Percentiles rank a stretch among this genome's conserved stretches.
These are phyloP conservation scores for Annona cherimola DNA, from an alignment of 164 flowering plant genomes.

Conservation along the genomic window DNA sequence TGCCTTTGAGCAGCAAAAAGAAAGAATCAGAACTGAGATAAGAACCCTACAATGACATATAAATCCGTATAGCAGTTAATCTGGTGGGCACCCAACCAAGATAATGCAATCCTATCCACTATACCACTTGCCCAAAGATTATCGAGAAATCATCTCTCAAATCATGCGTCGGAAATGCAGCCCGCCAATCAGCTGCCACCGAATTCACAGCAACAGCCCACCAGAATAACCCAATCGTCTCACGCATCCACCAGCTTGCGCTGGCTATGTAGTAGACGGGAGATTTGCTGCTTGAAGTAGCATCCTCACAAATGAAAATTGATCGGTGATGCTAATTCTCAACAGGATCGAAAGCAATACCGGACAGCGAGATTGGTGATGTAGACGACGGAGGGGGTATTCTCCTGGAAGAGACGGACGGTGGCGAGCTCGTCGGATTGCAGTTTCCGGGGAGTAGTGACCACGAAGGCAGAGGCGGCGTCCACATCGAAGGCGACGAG, in stretches of 20 bases:
- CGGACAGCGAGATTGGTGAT: conserved; percentile 88
- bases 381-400: conserved; percentile 93
- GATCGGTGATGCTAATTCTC: not conserved
- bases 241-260: not conserved
- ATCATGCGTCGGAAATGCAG: too few species aligned
- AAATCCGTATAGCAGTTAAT: not conserved
- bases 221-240: not conserved
- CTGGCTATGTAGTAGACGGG: not conserved
- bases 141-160: too few species aligned
- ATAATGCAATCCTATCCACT: not conserved
- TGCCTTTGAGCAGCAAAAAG: conserved; percentile 44
- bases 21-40: not conserved
- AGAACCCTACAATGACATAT: not conserved
- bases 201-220: not conserved
- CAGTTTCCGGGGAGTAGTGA: conserved; percentile 62
- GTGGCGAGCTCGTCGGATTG: conserved; percentile 96
- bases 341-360: conserved; percentile 20
- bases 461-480: conserved; percentile 71
- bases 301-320: not conserved
- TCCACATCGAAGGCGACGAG: conserved; percentile 52
- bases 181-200: too few species aligned
- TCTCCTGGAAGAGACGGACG: conserved; percentile 83
- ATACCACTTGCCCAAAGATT: too few species aligned
- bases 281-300: not conserved
- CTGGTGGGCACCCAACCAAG: not conserved